phyloP scores from a whole-genome alignment of 805 yeast genomes.

The Candida qinlingensis region DNA sequence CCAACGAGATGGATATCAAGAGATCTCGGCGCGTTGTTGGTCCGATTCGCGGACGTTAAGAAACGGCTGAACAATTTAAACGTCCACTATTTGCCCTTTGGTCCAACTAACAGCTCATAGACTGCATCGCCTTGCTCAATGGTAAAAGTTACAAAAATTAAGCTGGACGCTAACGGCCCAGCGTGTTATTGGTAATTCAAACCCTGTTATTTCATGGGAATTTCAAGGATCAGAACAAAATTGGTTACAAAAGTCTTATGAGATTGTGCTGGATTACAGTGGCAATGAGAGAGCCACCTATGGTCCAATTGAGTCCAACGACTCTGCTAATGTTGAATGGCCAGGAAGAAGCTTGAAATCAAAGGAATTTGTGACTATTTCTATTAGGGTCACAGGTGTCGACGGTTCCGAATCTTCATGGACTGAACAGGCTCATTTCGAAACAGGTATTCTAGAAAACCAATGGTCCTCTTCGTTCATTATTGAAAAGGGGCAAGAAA shows the following conservation, averaged over 20 bases:
- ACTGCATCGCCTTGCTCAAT: background rate
- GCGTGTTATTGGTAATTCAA: constrained; percentile 7
- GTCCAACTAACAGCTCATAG: too few relatives aligned
- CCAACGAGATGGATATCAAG: too few relatives aligned
- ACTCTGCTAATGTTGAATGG: background rate
- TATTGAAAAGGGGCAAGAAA: background rate
- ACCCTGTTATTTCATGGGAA: constrained; percentile 10
- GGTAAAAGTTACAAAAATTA: constrained; percentile 11
- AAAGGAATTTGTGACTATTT: background rate
- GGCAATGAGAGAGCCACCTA: background rate
- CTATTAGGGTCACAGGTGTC: background rate
- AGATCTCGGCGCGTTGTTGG: too few relatives aligned
- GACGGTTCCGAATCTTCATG: background rate
- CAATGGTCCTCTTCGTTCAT: background rate
- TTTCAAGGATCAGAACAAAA: constrained; percentile 10
- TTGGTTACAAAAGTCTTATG: constrained; percentile 11
- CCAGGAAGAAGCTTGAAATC: background rate
- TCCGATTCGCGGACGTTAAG: too few relatives aligned
- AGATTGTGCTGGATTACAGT: constrained; percentile 3
- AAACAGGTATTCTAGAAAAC: background rate
- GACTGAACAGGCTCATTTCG: background rate
- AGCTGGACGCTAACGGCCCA: constrained; percentile 4
- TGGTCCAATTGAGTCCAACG: background rate
- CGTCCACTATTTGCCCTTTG: too few relatives aligned
- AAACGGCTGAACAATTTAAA: too few relatives aligned